Conservation (phyloP, 257 asterid genomes). For the Solanum clarkiae region DNA sequence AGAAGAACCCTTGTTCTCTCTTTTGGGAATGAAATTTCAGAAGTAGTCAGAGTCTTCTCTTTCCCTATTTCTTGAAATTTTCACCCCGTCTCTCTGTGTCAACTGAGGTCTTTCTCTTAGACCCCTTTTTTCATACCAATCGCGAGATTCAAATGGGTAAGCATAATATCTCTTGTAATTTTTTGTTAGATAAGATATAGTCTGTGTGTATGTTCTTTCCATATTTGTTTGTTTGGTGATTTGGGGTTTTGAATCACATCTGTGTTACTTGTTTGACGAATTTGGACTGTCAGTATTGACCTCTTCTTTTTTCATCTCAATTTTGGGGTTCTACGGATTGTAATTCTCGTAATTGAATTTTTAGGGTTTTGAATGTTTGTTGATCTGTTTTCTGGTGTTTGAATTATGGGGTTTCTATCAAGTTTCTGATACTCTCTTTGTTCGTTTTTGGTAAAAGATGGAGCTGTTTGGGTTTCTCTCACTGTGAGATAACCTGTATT, state of each 20-base stretch:
- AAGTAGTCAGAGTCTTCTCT: not conserved
- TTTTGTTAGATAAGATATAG: not conserved
- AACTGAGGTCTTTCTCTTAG: not conserved
- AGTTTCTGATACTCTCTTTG: not conserved
- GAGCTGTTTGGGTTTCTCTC: not conserved
- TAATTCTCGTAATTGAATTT: not conserved
- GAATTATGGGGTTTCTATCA: not conserved
- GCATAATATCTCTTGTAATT: not conserved
- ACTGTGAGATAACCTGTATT: not conserved
- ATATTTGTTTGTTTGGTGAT: not conserved
- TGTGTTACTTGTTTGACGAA: not conserved
- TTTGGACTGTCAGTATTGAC: not conserved
- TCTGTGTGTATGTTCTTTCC: not conserved
- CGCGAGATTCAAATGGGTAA: not conserved
- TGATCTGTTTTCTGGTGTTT: not conserved
- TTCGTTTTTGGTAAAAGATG: not conserved
- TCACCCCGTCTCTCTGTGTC: not conserved
- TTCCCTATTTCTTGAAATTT: not conserved
- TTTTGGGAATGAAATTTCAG: slow-evolving; percentile 5
- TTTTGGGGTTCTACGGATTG: not conserved
- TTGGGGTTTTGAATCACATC: not conserved
- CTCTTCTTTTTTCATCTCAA: not conserved
- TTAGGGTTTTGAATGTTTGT: not conserved
- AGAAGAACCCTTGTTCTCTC: not conserved
- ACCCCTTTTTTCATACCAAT: not conserved